Percentiles rank a stretch among this genome's conserved stretches.
phyloP scores from a whole-genome alignment of 768 basidiomycete genomes.

The Lanmaoa pseudosensibilis region DNA sequence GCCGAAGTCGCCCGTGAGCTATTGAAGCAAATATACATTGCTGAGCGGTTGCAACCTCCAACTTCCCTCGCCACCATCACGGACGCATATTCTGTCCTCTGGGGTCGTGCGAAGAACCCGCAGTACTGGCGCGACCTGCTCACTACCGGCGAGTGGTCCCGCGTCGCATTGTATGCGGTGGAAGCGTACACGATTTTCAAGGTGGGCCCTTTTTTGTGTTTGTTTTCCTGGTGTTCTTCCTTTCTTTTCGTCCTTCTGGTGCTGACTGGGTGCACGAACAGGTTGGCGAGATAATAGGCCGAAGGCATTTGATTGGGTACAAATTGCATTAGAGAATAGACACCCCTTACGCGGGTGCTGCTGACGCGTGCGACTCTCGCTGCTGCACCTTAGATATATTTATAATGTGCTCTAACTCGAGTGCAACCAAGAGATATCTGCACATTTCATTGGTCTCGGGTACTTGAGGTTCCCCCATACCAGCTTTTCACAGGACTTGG shows the following conservation, averaged over 20 bases:
- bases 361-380: too few species aligned
- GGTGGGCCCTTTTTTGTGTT: constrained; percentile 39
- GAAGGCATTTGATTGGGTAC: constrained; percentile 80
- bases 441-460: too few species aligned
- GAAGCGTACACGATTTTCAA: constrained; percentile 93
- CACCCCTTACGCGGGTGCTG: too few species aligned
- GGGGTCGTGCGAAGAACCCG: constrained; percentile 55
- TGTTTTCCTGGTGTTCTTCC: neutral
- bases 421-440: too few species aligned
- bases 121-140: constrained; percentile 62
- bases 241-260: neutral
- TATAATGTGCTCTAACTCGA: too few species aligned
- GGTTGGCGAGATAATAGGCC: constrained; percentile 87
- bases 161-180: constrained; percentile 70
- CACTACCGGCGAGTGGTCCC: constrained; percentile 63
- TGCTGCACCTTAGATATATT: too few species aligned
- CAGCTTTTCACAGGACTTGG: too few species aligned
- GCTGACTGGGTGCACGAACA: constrained; percentile 26
- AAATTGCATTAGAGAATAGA: constrained; percentile 49
- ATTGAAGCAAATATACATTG: constrained; percentile 69
- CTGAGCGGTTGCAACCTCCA: constrained; percentile 66
- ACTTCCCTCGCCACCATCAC: constrained; percentile 51
- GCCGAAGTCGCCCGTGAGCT: constrained; percentile 74
- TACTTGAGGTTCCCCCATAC: too few species aligned
- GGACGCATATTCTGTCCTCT: constrained; percentile 63